Percentiles rank a stretch among this genome's conserved stretches.
Conservation (phyloP, 2,329 filamentous ascomycete species). For the Phialocephala sp. region DNA sequence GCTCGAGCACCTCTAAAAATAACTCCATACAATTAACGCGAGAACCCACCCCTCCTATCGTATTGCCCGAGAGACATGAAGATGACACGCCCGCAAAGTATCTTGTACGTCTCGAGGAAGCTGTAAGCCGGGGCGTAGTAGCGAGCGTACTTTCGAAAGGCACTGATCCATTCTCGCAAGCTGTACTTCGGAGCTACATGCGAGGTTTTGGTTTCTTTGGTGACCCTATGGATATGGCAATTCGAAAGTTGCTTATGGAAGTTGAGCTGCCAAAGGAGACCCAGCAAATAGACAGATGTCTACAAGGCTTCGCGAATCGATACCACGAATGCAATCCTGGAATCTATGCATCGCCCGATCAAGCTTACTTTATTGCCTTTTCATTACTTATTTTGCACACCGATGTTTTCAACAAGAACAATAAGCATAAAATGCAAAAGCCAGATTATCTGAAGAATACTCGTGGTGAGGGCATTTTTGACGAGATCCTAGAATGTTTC, state of each 20-base stretch:
- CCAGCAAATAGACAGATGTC: constrained; percentile 93
- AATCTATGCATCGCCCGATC: constrained; percentile 87
- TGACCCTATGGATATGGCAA: constrained; percentile 97
- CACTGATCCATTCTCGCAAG: constrained; percentile 81
- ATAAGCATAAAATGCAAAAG: constrained; percentile 99
- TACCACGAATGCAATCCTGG: constrained; percentile 99
- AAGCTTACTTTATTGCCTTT: constrained; percentile 98
- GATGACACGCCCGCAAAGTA: constrained; percentile 92
- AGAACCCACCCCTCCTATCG: constrained; percentile 67
- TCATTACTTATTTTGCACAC: constrained; percentile 96
- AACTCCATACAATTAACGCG: constrained; percentile 81
- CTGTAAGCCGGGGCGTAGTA: constrained; percentile 80
- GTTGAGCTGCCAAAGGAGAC: constrained; percentile 96
- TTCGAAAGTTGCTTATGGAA: constrained; percentile 94
- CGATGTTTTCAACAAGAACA: constrained; percentile 99
- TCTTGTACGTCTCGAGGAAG: constrained; percentile 80
- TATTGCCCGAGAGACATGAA: constrained; percentile 80
- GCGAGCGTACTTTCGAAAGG: constrained; percentile 85
- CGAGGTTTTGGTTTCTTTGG: constrained; percentile 93
- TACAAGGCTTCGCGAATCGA: constrained; percentile 93
- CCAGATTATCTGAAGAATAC: constrained; percentile 95
- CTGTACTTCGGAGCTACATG: constrained; percentile 93
- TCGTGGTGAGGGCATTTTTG: constrained; percentile 86
- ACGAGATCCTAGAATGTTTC: constrained; percentile 92
- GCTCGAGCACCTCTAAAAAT: constrained; percentile 74